phyloP scores from a whole-genome alignment of 2,329 filamentous ascomycete species.

The Hypoxylon rubiginosum region DNA sequence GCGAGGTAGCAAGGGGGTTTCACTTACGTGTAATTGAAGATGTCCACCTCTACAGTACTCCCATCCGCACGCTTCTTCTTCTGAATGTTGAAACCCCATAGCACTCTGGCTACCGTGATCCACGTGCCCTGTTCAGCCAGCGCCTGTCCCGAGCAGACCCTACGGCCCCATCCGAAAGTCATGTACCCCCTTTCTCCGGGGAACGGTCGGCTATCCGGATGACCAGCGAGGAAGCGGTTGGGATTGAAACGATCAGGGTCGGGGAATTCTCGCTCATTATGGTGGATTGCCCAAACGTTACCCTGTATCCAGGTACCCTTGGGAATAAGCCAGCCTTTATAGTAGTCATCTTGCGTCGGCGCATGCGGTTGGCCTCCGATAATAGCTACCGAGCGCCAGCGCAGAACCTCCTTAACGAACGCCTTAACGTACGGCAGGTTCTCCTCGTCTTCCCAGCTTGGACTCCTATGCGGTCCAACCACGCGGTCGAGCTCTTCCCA shows the following conservation, averaged over 20 bases:
- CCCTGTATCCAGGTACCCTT: constrained; percentile 63
- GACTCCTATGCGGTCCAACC: constrained; percentile 62
- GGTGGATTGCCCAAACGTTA: constrained; percentile 65
- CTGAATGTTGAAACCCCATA: constrained; percentile 69
- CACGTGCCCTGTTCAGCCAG: constrained; percentile 72
- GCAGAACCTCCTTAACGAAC: constrained; percentile 67
- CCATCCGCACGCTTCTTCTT: constrained; percentile 56
- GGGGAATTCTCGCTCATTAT: constrained; percentile 62
- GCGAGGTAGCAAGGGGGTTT: constrained; percentile 13
- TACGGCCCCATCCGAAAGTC: constrained; percentile 69
- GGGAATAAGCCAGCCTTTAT: constrained; percentile 64
- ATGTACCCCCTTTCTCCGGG: constrained; percentile 65
- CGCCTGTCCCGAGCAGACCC: constrained; percentile 66
- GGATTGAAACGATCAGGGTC: constrained; percentile 61
- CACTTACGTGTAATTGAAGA: constrained; percentile 67
- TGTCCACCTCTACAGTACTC: constrained; percentile 65
- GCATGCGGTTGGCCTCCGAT: constrained; percentile 66
- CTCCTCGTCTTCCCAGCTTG: constrained; percentile 62
- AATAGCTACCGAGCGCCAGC: constrained; percentile 68
- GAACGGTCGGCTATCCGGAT: constrained; percentile 59
- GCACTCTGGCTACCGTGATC: constrained; percentile 67
- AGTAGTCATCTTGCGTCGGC: constrained; percentile 61
- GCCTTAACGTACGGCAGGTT: constrained; percentile 66
- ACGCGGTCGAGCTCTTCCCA: constrained; percentile 66
- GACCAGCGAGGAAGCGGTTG: constrained; percentile 56